phyloP scores from a whole-genome alignment of 129 eudicot species.

The Smallanthus sonchifolius region DNA sequence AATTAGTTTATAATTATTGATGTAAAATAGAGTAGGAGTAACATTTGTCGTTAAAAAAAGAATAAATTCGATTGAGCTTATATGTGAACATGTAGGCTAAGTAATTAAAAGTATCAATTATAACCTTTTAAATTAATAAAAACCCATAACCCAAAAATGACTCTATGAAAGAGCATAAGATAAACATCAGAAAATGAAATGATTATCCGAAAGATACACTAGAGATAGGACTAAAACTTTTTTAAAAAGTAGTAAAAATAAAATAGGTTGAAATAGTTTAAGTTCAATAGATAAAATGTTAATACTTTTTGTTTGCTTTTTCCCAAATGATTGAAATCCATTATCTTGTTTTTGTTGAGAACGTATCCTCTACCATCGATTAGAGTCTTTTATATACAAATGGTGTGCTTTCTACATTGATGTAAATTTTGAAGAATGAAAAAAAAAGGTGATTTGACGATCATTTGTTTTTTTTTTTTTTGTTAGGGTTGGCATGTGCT shows the following conservation, averaged over 20 bases:
- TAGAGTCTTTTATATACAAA: neutral
- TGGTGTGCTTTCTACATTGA: neutral
- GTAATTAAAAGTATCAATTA: neutral
- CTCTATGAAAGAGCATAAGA: neutral
- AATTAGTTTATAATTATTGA: too few species aligned
- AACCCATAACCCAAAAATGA: neutral
- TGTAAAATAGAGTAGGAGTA: too few species aligned
- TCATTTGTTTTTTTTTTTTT: slow-evolving; percentile 1
- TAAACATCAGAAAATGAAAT: too few species aligned
- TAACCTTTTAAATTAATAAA: neutral
- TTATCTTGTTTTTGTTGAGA: neutral
- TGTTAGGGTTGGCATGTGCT: slow-evolving; percentile 8
- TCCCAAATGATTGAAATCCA: slow-evolving; percentile 1
- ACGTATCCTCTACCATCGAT: neutral
- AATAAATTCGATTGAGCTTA: too few species aligned
- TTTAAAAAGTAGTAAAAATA: too few species aligned
- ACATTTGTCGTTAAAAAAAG: too few species aligned
- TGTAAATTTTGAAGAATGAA: neutral
- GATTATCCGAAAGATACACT: neutral
- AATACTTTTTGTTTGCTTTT: neutral
- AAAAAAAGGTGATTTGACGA: slow-evolving; percentile 12
- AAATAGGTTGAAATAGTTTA: too few species aligned
- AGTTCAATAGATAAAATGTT: too few species aligned
- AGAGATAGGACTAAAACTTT: neutral
- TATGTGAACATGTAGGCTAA: neutral